Base-by-base conservation (phyloP, 140 eudicot genomes). In the Bidens hawaiensis region DNA sequence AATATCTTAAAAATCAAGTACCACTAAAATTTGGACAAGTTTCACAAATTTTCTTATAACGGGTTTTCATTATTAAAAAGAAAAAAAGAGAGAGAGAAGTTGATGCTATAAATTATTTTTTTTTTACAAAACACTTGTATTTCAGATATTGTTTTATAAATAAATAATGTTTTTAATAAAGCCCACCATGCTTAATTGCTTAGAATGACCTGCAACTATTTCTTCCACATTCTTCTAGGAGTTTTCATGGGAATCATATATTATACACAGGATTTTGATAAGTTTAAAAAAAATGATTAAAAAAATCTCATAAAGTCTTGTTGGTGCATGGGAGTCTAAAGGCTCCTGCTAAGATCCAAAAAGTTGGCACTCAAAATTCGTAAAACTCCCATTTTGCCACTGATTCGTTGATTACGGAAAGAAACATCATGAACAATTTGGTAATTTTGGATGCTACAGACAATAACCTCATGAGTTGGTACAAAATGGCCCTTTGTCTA, bases 171-270 rank as follows among this genome's bases (percentile, higher is more conserved):
- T 59, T 27, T 34, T 4, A 34, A 48, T 1, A 48, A 23, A 48
- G 27, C 41, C 42, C 58, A 49, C 31, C 52, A 60, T 47, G 60
- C 61, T n/a, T n/a, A n/a, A n/a, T n/a, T n/a, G n/a, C n/a, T 70
- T n/a, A 45, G 57, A 69, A 28, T 59, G 45, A n/a, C n/a, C 45
- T 38, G 28, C 60, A 57, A 19, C 14, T 34, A 51, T n/a, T 4
- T 22, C 60, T 54, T 67, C 81, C 53, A 75, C 75, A 65, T 75
- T 65, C 68, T 79, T 79, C 77, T 75, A 71, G 62, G 70, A 38
- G 55, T 69, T 38, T 31, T 33, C 43, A 68, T 41, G 33, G 40
- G 47, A 67, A 62, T 23, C 42, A 48, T 38, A 38, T 72, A 64
- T 19, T 12, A 16, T 42, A 26, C 17, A 51, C 27, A 11, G 27